Evolutionary conservation across 768 basidiomycete species (phyloP), one percentile per base, ranked within the genome.

Genomic region (Leccinum disarticulatum): DNA sequence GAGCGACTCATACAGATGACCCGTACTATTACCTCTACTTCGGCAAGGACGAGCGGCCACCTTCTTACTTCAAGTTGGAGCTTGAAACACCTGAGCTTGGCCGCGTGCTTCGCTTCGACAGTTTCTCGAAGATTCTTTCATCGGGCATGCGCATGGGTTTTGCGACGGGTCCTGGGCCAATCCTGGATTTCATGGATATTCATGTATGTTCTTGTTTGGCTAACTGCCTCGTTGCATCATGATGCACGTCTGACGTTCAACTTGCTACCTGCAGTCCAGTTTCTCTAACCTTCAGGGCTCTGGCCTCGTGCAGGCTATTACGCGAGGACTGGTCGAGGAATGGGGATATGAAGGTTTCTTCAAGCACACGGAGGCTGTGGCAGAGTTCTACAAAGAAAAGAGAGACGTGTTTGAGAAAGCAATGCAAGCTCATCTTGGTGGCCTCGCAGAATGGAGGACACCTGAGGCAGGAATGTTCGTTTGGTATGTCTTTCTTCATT

Each of bases 391-490:
- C 74, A 80, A 80, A 64, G 73, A 73, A 63, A 90, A 88, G 74
- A 79, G 92, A 57, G 87, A 93, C 65, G 77, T 86, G 22, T 96
- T 97, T 71, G 89, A 93, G 72, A 72, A 70, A 2, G 87, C 89
- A 52, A 85, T 94, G 79, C 79, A 82, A 67, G 84, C 82, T 68
- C 83, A 96, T 72, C 82, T 97, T n/a, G 76, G 78, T 52, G 92
- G 86, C 3, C 77, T 95, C 33, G 93, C 86, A 17, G 84, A 88
- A 71, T 90, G 88, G 88, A 76, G 70, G 56, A 73, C 78, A 0
- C 91, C 91, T 9, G 85, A 87, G 65, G 85, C 90, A 25, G 90
- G 91, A 62, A 91, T 95, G 91, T 95, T 96, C 79, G 86, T 93
- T 71, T 95, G 91, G 90, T 87, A 43, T 27, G 84, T 68, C 49